Percentiles rank a stretch among this genome's conserved stretches.
Evolutionary conservation across 352 stramenopile species (phyloP).

Genomic region (Plasmopara muralis): DNA sequence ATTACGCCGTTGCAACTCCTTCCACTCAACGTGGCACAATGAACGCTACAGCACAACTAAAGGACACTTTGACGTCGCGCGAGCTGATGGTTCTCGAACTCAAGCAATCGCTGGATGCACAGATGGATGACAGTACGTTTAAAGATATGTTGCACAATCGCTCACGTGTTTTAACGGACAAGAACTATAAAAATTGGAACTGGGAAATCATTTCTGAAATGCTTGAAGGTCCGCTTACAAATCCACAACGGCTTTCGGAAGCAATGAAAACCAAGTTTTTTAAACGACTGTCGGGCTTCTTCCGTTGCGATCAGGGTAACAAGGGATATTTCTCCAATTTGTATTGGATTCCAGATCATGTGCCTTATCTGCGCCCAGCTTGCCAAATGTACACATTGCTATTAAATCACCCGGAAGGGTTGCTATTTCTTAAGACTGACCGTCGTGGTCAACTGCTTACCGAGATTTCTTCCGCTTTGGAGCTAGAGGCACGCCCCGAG

Average conservation of each 20-base stretch:
- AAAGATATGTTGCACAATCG: slow-evolving; percentile 87
- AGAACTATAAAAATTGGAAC: slow-evolving; percentile 90
- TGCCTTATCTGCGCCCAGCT: slow-evolving; percentile 80
- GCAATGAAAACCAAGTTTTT: slow-evolving; percentile 92
- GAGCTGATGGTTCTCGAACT: slow-evolving; percentile 84
- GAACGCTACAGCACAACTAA: slow-evolving; percentile 32
- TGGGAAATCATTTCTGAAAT: slow-evolving; percentile 89
- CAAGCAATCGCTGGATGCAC: slow-evolving; percentile 81
- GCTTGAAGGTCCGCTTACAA: slow-evolving; percentile 79
- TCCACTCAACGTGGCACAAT: slow-evolving; percentile 36
- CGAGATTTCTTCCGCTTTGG: slow-evolving; percentile 78
- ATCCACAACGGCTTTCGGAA: slow-evolving; percentile 79
- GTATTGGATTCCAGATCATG: slow-evolving; percentile 86
- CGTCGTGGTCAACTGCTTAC: slow-evolving; percentile 75
- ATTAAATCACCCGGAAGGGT: slow-evolving; percentile 78
- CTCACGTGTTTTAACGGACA: slow-evolving; percentile 78
- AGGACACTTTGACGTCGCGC: slow-evolving; percentile 71
- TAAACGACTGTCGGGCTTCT: slow-evolving; percentile 86
- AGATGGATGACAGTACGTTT: slow-evolving; percentile 86
- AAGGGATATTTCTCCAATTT: slow-evolving; percentile 87
- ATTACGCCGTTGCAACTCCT: slow-evolving; percentile 26
- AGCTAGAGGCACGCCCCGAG: slow-evolving; percentile 78
- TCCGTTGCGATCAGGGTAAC: slow-evolving; percentile 84
- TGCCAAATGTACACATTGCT: slow-evolving; percentile 88
- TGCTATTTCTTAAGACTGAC: slow-evolving; percentile 85